Evolutionary conservation across 495 filamentous ascomycete species (phyloP).

Genomic region (Neohortaea acidophila): DNA sequence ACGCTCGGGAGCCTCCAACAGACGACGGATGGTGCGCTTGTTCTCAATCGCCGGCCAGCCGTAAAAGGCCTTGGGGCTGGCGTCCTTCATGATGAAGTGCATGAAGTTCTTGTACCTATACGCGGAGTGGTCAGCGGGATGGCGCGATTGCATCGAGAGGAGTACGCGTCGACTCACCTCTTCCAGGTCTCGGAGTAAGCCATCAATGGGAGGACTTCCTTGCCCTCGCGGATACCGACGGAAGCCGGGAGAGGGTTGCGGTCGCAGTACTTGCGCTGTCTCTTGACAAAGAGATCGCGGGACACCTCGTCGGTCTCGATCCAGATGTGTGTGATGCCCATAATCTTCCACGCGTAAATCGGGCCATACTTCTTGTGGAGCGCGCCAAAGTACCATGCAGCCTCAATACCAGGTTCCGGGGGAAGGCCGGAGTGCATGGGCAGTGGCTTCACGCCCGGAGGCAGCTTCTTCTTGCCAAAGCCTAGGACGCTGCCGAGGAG

Average conservation of each 20-base stretch:
- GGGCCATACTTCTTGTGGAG: constrained; percentile 32
- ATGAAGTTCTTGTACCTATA: constrained; percentile 19
- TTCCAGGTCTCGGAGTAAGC: constrained; percentile 9
- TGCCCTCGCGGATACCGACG: constrained; percentile 11
- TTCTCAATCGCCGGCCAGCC: constrained; percentile 9
- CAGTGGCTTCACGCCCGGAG: not conserved
- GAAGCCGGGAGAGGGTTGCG: constrained; percentile 14
- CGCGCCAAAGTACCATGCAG: constrained; percentile 14
- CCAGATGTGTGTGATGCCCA: constrained; percentile 37
- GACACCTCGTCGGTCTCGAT: constrained; percentile 42
- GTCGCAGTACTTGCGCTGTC: constrained; percentile 14
- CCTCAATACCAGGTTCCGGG: constrained; percentile 10
- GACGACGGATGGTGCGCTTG: constrained; percentile 25
- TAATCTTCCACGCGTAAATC: constrained; percentile 36
- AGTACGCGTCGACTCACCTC: too few relatives aligned
- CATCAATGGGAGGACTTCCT: constrained; percentile 13
- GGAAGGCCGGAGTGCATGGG: constrained; percentile 5
- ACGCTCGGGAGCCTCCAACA: constrained; percentile 23
- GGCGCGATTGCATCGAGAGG: too few relatives aligned
- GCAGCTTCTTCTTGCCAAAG: not conserved
- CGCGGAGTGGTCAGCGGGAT: too few relatives aligned
- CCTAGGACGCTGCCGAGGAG: not conserved
- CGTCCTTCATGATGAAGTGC: constrained; percentile 14
- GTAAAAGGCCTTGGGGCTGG: constrained; percentile 7
- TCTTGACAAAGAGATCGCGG: constrained; percentile 38